Conservation (phyloP, 352 stramenopile species). For the Blastocystis sp. region DNA sequence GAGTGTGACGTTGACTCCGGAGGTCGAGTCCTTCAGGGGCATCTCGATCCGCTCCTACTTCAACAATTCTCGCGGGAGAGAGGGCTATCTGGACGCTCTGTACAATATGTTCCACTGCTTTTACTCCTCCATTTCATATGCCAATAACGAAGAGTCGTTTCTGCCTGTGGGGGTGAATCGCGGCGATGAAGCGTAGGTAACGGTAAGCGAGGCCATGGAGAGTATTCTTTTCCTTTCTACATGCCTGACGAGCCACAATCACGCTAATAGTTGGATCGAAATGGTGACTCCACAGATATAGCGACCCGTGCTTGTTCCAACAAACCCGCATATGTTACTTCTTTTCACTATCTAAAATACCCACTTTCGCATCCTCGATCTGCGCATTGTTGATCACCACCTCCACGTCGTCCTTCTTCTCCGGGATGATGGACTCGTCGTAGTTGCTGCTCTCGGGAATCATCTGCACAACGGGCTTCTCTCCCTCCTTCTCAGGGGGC, state of each 20-base stretch:
- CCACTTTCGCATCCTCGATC: constrained; percentile 3
- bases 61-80: neutral
- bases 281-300: neutral
- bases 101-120: constrained; percentile 43
- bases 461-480: constrained; percentile 44
- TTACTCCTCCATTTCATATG: neutral
- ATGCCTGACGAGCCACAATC: constrained; percentile 48
- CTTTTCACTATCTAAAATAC: neutral
- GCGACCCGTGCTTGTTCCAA: neutral
- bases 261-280: constrained; percentile 60
- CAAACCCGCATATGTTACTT: neutral
- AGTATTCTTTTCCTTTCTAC: constrained; percentile 60
- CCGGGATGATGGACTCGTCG: constrained; percentile 56
- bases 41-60: neutral
- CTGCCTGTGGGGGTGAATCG: neutral
- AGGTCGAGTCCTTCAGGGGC: constrained; percentile 2
- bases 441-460: constrained; percentile 62
- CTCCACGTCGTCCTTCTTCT: constrained; percentile 53
- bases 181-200: neutral
- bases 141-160: neutral
- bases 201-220: constrained; percentile 13
- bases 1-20: neutral
- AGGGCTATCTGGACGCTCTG: constrained; percentile 6
- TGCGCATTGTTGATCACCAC: constrained; percentile 44
- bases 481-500: neutral